phyloP scores from a whole-genome alignment of 371 early-diverging fungal species.

The Mortierella sp. region DNA sequence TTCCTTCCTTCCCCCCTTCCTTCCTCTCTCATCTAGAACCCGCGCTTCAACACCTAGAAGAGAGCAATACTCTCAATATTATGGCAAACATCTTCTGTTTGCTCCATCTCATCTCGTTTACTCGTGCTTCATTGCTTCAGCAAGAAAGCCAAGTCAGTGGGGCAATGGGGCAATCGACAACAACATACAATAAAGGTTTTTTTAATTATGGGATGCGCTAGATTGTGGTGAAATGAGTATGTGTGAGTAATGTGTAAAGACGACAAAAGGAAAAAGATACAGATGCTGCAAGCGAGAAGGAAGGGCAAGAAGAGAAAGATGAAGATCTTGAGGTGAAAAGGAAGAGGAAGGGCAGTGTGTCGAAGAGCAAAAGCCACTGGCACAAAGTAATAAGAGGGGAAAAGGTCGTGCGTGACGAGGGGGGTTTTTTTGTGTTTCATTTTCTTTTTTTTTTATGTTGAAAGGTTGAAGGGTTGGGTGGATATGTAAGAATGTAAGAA shows the following conservation, averaged over 20 bases:
- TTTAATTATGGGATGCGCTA: slow-evolving; percentile 13
- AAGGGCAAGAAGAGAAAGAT: not conserved
- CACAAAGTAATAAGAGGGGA: not conserved
- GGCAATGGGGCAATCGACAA: not conserved
- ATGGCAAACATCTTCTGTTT: not conserved
- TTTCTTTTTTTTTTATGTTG: not conserved
- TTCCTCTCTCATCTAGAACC: not conserved
- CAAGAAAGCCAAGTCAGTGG: not conserved
- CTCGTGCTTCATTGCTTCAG: not conserved
- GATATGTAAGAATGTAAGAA: not conserved
- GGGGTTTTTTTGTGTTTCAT: slow-evolving; percentile 9
- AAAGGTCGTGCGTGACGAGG: slow-evolving; percentile 5
- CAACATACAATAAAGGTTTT: not conserved
- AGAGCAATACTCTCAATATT: too few relatives aligned
- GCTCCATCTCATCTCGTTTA: not conserved
- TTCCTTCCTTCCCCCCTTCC: not conserved
- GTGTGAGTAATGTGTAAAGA: not conserved
- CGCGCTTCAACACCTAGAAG: too few relatives aligned
- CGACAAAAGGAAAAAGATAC: not conserved
- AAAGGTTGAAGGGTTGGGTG: not conserved
- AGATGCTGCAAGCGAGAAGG: slow-evolving; percentile 13
- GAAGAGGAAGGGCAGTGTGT: slow-evolving; percentile 12
- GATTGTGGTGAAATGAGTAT: not conserved
- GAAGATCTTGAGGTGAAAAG: not conserved
- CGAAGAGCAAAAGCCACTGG: not conserved